Evolutionary conservation across 2,329 filamentous ascomycete species (phyloP), one percentile per base, ranked within the genome.

Genomic region (Colletotrichum sp.): DNA sequence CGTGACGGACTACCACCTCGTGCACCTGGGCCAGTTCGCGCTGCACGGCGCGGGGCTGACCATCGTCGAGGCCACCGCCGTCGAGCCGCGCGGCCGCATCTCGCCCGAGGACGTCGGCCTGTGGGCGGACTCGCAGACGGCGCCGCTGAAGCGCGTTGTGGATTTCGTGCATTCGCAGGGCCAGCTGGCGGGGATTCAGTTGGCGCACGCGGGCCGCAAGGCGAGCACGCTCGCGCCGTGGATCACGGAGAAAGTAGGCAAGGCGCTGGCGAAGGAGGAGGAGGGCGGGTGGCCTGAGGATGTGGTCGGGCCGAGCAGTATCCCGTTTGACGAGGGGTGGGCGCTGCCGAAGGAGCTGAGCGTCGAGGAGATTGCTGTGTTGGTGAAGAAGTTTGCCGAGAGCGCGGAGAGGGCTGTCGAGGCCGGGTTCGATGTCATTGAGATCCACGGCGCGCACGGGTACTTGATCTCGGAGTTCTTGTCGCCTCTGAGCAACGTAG

Each of bases 121-220:
- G 9, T 98, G 96, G 96, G 89, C 94, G 77, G 96, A 98, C 83
- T 92, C 90, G 39, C 96, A 98, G 83, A 93, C 96, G 76, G 93
- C 90, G 77, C 92, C 93, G 0, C 86, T 97, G 74, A 90, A 89
- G 81, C 90, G 91, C 75, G 90, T 96, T 61, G 91, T 93, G 43
- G 94, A 97, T 76, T 97, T 96, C 77, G 91, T 94, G 4, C 95
- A 97, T 86, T 92, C 90, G 30, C 96, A 98, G 84, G 90, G 89
- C 81, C 93, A 95, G 80, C 92, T 94, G 78, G 92, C 95, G 68
- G 95, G 91, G 67, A 93, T 98, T 76, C 96, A 98, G 86, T 88
- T 98, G 6, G 94, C 87, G 2, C 96, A 98, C 80, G 95, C 95
- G 0, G 96, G 96, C 3, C 88, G 93, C 71, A 94, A 94, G 84